Percentiles rank a stretch among this genome's conserved stretches.
phyloP scores from a whole-genome alignment of 768 basidiomycete genomes.

The Lyophyllum semitale region DNA sequence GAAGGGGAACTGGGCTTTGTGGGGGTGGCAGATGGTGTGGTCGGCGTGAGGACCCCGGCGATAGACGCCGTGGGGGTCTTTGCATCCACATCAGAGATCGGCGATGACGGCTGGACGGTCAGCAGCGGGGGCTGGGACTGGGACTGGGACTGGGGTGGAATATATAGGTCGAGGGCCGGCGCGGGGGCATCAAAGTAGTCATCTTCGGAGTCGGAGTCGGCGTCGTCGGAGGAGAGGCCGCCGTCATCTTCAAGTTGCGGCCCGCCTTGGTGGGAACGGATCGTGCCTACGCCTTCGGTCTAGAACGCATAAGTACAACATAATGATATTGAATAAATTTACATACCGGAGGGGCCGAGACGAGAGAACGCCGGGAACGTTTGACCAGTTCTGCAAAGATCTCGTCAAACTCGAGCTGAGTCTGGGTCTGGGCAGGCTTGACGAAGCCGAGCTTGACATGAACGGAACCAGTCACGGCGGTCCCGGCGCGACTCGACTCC shows the following conservation, averaged over 20 bases:
- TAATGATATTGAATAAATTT: not conserved
- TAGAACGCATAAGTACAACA: constrained; percentile 26
- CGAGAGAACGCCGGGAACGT: constrained; percentile 63
- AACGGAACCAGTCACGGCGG: constrained; percentile 40
- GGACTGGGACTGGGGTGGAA: not conserved
- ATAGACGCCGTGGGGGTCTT: not conserved
- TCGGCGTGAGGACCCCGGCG: constrained; percentile 9
- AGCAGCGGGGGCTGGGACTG: not conserved
- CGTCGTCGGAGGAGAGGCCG: constrained; percentile 57
- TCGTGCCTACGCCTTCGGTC: constrained; percentile 87
- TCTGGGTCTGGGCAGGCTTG: constrained; percentile 41
- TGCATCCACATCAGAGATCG: not conserved
- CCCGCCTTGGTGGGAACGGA: constrained; percentile 59
- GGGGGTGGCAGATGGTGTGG: not conserved
- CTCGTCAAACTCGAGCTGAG: constrained; percentile 55
- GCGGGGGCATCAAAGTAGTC: constrained; percentile 1
- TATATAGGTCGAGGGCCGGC: not conserved
- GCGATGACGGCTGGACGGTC: constrained; percentile 12
- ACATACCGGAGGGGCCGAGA: constrained; percentile 78
- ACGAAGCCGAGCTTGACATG: constrained; percentile 51
- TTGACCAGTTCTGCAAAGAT: constrained; percentile 66
- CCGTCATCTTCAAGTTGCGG: constrained; percentile 77
- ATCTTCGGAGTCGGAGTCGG: constrained; percentile 30
- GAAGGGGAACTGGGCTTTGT: not conserved
- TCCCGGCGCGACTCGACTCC: constrained; percentile 42